Evolutionary conservation across 2,329 filamentous ascomycete species (phyloP).

Genomic region (Hirsutella thompsonii): DNA sequence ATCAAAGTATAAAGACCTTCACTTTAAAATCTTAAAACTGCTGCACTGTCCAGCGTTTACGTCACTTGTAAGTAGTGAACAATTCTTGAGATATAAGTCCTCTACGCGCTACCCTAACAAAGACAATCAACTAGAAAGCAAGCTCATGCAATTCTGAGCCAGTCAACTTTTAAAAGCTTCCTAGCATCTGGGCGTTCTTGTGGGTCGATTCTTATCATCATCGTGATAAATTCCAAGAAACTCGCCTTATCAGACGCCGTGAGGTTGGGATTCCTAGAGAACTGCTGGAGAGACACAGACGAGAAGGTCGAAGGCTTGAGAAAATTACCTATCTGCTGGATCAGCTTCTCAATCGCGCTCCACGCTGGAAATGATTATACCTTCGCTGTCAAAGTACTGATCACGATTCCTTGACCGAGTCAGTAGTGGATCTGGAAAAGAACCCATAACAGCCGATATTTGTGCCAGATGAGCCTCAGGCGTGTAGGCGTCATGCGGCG

Average conservation of each 20-base stretch:
- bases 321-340: slow-evolving; percentile 4
- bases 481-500: slow-evolving; percentile 7
- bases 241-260: slow-evolving; percentile 1
- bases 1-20: no score
- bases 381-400: slow-evolving; percentile 4
- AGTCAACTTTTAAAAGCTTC: no score
- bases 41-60: no score
- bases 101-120: no score
- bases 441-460: slow-evolving; percentile 10
- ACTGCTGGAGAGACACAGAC: slow-evolving; percentile 2
- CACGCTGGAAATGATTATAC: not conserved
- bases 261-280: slow-evolving; percentile 3
- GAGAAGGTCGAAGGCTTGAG: slow-evolving; percentile 5
- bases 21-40: no score
- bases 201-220: no score
- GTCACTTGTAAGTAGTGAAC: no score
- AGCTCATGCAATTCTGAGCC: no score
- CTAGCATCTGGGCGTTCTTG: no score
- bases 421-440: slow-evolving; percentile 6
- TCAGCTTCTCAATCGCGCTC: not conserved
- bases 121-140: no score
- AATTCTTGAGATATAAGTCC: no score
- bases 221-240: slow-evolving; percentile 1
- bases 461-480: slow-evolving; percentile 13
- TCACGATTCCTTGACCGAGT: slow-evolving; percentile 3